phyloP scores from a whole-genome alignment of 1,284 basidiomycete genomes.

The Tilletiopsis washingtonensis region DNA sequence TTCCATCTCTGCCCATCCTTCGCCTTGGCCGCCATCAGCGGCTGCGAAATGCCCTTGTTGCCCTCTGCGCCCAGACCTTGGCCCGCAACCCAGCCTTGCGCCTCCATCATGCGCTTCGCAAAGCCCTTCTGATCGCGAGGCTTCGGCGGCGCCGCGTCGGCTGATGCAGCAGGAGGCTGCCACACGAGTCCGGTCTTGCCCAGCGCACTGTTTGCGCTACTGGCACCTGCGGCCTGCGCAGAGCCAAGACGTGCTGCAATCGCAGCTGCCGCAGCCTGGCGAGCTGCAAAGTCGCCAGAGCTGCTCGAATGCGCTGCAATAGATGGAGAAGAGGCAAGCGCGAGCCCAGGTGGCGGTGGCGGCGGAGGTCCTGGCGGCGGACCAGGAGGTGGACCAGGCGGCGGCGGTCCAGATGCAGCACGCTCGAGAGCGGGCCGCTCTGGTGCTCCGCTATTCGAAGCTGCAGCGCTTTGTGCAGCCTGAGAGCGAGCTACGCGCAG shows the following conservation, averaged over 20 bases:
- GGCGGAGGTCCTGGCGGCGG: slow-evolving; percentile 11
- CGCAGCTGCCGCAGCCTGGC: slow-evolving; percentile 22
- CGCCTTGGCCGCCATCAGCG: slow-evolving; percentile 18
- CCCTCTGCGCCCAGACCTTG: slow-evolving; percentile 36
- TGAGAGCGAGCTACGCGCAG: slow-evolving; percentile 14
- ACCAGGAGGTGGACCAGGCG: slow-evolving; percentile 16
- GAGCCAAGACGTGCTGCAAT: slow-evolving; percentile 26
- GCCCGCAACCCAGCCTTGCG: slow-evolving; percentile 32
- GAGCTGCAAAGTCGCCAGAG: slow-evolving; percentile 5
- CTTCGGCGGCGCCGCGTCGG: no score
- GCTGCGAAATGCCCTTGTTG: slow-evolving; percentile 26
- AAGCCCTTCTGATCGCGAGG: slow-evolving; percentile 9
- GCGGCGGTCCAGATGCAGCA: not conserved
- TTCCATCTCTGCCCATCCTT: not conserved
- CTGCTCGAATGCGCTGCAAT: not conserved
- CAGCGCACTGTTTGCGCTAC: not conserved
- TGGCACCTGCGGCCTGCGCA: no score
- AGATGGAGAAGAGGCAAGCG: not conserved
- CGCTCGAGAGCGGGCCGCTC: no score
- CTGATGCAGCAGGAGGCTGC: no score
- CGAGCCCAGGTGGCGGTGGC: not conserved
- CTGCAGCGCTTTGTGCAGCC: no score
- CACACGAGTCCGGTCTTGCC: no score
- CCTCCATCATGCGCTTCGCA: slow-evolving; percentile 28
- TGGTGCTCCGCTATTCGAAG: no score